Base-by-base conservation (phyloP, 2,329 filamentous ascomycete species). In the Talaromyces amestolkiae region DNA sequence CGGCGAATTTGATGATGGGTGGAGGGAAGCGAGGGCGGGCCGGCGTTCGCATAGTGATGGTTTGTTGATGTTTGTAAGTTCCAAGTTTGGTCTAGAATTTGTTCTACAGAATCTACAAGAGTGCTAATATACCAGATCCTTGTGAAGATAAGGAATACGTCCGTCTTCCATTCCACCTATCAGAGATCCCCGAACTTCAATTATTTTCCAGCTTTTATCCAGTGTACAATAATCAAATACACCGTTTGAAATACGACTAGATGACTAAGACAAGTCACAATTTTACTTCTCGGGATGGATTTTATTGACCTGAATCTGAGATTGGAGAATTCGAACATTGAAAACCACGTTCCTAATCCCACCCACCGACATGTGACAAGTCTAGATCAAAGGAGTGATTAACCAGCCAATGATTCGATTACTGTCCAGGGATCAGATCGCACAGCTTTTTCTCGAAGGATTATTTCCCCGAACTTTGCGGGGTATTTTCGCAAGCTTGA, bases 1-100 rank as follows among this genome's bases (percentile, higher is more conserved):
- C 56, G 19, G 56, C 56, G 37, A 59, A 59, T 45, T 45, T 37
- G 8, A 59, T 45, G 37, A 59, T 45, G 35, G 56, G 56, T 11
- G 22, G 19, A 43, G 56, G 56, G 24, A 11, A 59, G 39, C 39
- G 39, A 45, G 35, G 22, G 15, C 33, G 56, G 19, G n/a, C 19
- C 22, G 17, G 24, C 11, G 56, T 59, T 45, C 56, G 56, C 56
- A 59, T 59, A 33, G 13, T 45, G 37, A 56, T 24, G 33, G 11
- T 56, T 35, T 19, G 51, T 33, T 54, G 51, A 22, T 33, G 17
- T 54, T 37, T 37, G 51, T 22, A 19, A 35, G 51, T 22, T 5
- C 7, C 2, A n/a, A 13, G 17, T 7, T 19, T 56, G 10, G 15
- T 31, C 17, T 53, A 53, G 17, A 31, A 33, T 22, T 13, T 3